Conservation (phyloP, 1,139 yeast species). For the Debaryomyces udenii region DNA sequence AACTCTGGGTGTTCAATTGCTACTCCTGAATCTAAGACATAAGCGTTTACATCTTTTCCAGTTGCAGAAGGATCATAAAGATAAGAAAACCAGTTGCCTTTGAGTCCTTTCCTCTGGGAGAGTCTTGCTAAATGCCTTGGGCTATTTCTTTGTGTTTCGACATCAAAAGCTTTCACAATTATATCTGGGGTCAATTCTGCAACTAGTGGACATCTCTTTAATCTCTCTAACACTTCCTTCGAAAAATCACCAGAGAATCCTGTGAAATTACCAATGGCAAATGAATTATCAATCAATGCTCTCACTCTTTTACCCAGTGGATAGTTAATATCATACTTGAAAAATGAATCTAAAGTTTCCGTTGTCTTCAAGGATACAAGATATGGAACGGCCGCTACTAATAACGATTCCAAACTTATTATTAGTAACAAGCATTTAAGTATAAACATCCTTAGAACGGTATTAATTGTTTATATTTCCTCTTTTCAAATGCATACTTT, state of each 20-base stretch:
- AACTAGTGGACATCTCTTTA: conserved; percentile 52
- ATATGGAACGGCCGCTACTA: conserved; percentile 17
- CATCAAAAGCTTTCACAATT: conserved; percentile 48
- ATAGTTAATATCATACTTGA: conserved; percentile 37
- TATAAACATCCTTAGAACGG: background rate
- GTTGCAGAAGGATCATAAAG: conserved; percentile 27
- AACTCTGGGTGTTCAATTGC: conserved; percentile 62
- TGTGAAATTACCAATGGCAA: conserved; percentile 63
- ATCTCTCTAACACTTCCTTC: conserved; percentile 46
- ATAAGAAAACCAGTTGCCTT: conserved; percentile 24
- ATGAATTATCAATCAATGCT: conserved; percentile 46
- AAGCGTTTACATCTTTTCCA: conserved; percentile 60
- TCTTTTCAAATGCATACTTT: too few species aligned
- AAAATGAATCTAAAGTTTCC: conserved; percentile 42
- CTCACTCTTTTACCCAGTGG: conserved; percentile 41
- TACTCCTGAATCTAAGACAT: conserved; percentile 82
- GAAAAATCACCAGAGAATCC: conserved; percentile 67
- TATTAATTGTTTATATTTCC: background rate
- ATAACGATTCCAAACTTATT: background rate
- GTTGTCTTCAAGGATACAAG: conserved; percentile 31
- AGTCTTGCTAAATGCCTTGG: conserved; percentile 72
- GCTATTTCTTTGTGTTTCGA: conserved; percentile 43
- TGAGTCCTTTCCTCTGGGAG: conserved; percentile 51
- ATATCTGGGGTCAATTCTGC: conserved; percentile 65
- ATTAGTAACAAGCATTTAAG: background rate